Evolutionary conservation across 208 protist species (phyloP).

Genomic region (Acanthamoeba castellanii): DNA sequence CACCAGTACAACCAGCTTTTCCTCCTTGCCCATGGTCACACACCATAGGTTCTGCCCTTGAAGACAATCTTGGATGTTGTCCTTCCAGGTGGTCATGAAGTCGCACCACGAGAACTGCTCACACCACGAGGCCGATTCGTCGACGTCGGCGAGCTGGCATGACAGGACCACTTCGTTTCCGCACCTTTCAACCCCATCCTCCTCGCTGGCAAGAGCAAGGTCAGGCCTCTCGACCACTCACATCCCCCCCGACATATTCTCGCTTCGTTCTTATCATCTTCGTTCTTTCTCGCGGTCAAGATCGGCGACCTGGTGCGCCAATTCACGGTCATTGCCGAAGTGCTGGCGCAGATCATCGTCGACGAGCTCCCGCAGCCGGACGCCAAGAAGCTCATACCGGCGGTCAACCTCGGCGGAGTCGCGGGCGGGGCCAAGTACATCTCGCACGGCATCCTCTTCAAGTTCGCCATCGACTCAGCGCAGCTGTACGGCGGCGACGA

Average conservation of each 20-base stretch:
- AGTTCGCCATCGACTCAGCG: constrained; percentile 29
- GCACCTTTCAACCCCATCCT: neutral
- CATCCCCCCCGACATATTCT: neutral
- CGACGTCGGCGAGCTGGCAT: neutral
- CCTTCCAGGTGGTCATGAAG: neutral
- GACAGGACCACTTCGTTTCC: neutral
- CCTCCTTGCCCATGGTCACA: too few species aligned
- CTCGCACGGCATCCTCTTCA: constrained; percentile 67
- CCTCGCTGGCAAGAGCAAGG: neutral
- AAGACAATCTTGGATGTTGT: too few species aligned
- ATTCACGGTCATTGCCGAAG: constrained; percentile 51
- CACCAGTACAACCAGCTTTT: too few species aligned
- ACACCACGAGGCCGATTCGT: neutral
- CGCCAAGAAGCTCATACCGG: constrained; percentile 57
- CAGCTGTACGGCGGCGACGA: constrained; percentile 28
- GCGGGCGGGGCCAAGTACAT: constrained; percentile 62
- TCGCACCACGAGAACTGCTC: neutral
- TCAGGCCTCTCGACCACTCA: neutral
- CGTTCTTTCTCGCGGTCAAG: neutral
- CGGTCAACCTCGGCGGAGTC: constrained; percentile 33
- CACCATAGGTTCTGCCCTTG: too few species aligned
- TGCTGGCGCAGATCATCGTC: constrained; percentile 50
- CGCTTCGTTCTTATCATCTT: neutral
- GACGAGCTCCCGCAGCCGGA: constrained; percentile 23
- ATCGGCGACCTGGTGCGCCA: constrained; percentile 21